These are phyloP conservation scores for Venturia pyrina DNA, from an alignment of 2,329 filamentous ascomycete genomes.

Conservation along the genomic window DNA sequence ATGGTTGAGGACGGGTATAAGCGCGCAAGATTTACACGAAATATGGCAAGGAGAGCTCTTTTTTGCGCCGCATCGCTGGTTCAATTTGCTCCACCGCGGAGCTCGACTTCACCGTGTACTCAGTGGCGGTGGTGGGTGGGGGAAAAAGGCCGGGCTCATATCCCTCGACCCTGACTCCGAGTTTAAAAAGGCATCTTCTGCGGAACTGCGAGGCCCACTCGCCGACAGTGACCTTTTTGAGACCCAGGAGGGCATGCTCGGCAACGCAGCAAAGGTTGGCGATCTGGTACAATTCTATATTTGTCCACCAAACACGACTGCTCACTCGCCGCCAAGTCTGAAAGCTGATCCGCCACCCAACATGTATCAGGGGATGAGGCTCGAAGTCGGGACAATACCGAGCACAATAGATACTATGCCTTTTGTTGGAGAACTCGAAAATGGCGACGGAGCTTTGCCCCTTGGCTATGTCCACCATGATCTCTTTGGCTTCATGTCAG, in stretches of 20 bases:
- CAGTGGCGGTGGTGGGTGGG: conserved; percentile 79
- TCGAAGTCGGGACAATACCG: conserved; percentile 33
- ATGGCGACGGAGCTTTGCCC: conserved; percentile 14
- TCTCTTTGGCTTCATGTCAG: conserved; percentile 55
- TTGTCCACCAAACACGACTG: conserved; percentile 13
- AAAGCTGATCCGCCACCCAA: not conserved
- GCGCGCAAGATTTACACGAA: conserved; percentile 5
- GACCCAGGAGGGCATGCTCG: conserved; percentile 1
- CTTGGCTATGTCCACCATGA: conserved; percentile 15
- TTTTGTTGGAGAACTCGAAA: conserved; percentile 15
- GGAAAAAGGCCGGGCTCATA: conserved; percentile 65
- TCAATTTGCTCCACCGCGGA: conserved; percentile 15
- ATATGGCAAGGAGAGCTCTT: not conserved
- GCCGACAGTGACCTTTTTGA: conserved; percentile 5
- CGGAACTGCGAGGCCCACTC: not conserved
- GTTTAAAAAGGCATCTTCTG: conserved; percentile 19
- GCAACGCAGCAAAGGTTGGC: not conserved
- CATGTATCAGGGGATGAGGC: conserved; percentile 15
- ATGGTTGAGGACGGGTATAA: not conserved
- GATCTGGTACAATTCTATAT: conserved; percentile 23
- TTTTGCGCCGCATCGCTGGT: not conserved
- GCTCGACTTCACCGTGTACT: conserved; percentile 44
- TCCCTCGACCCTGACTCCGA: conserved; percentile 55
- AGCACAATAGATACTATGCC: conserved; percentile 32
- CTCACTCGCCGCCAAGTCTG: not conserved